phyloP scores from a whole-genome alignment of 495 filamentous ascomycete genomes.

The Saxophila tyrrhenica region DNA sequence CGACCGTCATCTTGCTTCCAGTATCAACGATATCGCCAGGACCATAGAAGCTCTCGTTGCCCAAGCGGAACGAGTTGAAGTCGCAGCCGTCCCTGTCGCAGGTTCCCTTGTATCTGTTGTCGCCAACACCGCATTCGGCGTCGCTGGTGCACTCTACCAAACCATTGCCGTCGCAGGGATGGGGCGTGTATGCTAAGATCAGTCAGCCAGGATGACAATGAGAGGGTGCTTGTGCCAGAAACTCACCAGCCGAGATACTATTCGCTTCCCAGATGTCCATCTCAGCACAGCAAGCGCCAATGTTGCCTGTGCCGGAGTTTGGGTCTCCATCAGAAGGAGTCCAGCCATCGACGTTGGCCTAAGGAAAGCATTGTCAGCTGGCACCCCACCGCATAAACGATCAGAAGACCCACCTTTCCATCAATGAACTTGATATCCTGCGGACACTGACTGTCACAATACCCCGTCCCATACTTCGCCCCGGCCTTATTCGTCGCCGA shows the following conservation, averaged over 20 bases:
- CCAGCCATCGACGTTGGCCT: slow-evolving; percentile 24
- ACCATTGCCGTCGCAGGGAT: slow-evolving; percentile 20
- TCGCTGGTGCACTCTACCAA: slow-evolving; percentile 38
- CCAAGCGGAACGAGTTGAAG: slow-evolving; percentile 52
- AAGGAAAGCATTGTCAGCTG: background rate
- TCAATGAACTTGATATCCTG: slow-evolving; percentile 38
- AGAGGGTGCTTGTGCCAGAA: too few relatives aligned
- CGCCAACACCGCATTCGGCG: slow-evolving; percentile 32
- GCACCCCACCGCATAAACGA: background rate
- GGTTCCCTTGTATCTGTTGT: slow-evolving; percentile 38
- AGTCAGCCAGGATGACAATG: background rate
- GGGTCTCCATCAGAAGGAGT: slow-evolving; percentile 12
- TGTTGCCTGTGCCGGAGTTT: too few relatives aligned
- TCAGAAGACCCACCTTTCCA: background rate
- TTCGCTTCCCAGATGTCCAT: slow-evolving; percentile 6
- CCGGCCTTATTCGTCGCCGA: slow-evolving; percentile 36
- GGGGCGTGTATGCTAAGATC: slow-evolving; percentile 26
- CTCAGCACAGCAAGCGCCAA: too few relatives aligned
- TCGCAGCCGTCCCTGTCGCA: slow-evolving; percentile 58
- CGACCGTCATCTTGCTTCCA: slow-evolving; percentile 47
- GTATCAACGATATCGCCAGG: slow-evolving; percentile 46
- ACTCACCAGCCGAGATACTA: too few relatives aligned
- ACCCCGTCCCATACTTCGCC: slow-evolving; percentile 54
- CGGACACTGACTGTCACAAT: slow-evolving; percentile 60
- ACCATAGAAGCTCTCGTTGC: slow-evolving; percentile 46